These are phyloP conservation scores for Chimonanthus salicifolius DNA, from an alignment of 164 flowering plant genomes.

Conservation along the genomic window DNA sequence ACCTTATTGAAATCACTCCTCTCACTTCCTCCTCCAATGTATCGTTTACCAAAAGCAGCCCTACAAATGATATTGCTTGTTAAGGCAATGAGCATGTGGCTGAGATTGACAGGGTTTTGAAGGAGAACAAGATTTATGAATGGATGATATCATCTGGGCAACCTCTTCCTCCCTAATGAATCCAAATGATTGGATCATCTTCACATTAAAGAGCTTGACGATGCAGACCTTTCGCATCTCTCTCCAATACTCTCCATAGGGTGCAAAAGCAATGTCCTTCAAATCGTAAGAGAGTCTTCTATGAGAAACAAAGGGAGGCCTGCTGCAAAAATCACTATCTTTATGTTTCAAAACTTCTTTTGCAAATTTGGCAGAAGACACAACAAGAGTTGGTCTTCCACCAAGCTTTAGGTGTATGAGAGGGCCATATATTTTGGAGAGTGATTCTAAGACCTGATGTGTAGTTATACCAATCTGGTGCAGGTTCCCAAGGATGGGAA, in stretches of 20 bases:
- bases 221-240: slow-evolving; percentile 20
- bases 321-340: slow-evolving; percentile 8
- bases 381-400: slow-evolving; percentile 12
- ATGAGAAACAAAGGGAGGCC: slow-evolving; percentile 9
- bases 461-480: background rate
- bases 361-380: slow-evolving; percentile 21
- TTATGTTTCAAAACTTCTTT: slow-evolving; percentile 16
- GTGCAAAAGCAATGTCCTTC: slow-evolving; percentile 18
- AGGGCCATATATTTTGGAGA: slow-evolving; percentile 17
- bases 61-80: slow-evolving; percentile 3
- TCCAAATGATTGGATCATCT: slow-evolving; percentile 13
- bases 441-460: slow-evolving; percentile 1
- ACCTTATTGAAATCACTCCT: background rate
- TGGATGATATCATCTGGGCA: slow-evolving; percentile 3
- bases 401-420: slow-evolving; percentile 18
- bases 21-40: background rate
- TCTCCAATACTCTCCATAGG: slow-evolving; percentile 23
- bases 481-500: slow-evolving; percentile 2
- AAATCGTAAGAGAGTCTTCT: slow-evolving; percentile 2
- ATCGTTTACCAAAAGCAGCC: slow-evolving; percentile 6
- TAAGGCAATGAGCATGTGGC: slow-evolving; percentile 2
- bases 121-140: background rate
- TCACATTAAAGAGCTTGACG: slow-evolving; percentile 12
- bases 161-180: slow-evolving; percentile 13
- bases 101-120: background rate